Base-by-base conservation (phyloP, 2,329 filamentous ascomycete genomes). In the Fusarium algeriense region DNA sequence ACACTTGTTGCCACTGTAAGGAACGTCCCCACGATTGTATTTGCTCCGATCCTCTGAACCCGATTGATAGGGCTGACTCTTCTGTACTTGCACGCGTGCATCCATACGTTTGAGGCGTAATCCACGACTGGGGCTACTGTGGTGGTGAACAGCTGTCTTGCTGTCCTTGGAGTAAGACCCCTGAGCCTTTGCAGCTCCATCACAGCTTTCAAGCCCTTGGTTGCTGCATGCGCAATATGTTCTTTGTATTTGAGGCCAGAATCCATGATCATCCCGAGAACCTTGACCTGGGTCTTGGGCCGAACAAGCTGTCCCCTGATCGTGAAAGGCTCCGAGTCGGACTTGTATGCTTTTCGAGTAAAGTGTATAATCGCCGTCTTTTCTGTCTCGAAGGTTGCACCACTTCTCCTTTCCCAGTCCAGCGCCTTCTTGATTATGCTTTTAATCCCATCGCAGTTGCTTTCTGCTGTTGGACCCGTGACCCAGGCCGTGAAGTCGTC, bases 401-500 rank as follows among this genome's bases (percentile, higher is more conserved):
- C 9, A 19, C 37, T 38, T 38, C 37, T 38, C 1, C 9, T 38
- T 7, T 38, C 37, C 37, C 9, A 38, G 19, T 38, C 37, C 1
- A 38, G 4, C 4, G 17, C 37, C 1, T 38, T 38, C 2, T n/a
- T 38, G 5, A 38, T 38, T 1, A n/a, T 38, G 9, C 6, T 2
- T 1, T n/a, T 38, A 9, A 19, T 19, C 5, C 37, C 37, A n/a
- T n/a, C 9, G 3, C 17, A 9, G 20, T 60, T 60, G 13, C 19
- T 6, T 14, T 60, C 28, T 41, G 37, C 56, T 10, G 20, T 58
- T 17, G 26, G 37, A 7, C 34, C 44, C 15, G 34, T 49, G 0
- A 41, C 34, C 37, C 17, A 53, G 6, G 49, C 17, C 1, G 44
- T 34, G 19, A 30, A 58, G 7, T 58, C 19, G 20, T 52, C 20